Percentiles rank a stretch among this genome's conserved stretches.
These are phyloP conservation scores for Monsonia emarginata DNA, from an alignment of 441 rosid species.

Conservation along the genomic window DNA sequence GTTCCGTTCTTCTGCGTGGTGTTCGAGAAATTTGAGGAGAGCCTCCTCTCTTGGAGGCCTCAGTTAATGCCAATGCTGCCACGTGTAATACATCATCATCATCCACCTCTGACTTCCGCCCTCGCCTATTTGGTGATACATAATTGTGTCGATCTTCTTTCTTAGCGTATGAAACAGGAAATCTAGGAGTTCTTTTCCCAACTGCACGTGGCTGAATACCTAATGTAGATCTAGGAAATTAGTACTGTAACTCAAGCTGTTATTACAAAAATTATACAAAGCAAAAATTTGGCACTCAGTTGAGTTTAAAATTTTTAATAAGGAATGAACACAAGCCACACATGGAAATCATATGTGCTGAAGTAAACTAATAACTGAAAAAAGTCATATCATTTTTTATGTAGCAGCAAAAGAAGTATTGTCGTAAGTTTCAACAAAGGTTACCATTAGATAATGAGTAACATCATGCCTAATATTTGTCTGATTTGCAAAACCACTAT, in stretches of 20 bases:
- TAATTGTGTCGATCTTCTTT: constrained; percentile 39
- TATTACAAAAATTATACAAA: neutral
- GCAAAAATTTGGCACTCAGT: neutral
- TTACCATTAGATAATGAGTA: neutral
- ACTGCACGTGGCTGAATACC: constrained; percentile 61
- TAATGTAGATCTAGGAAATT: constrained; percentile 27
- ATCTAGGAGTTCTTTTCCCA: constrained; percentile 86
- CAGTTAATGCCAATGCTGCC: constrained; percentile 57
- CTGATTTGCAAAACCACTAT: neutral
- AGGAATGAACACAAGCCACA: neutral
- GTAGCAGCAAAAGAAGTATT: neutral
- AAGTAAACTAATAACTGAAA: neutral
- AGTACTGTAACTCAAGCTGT: neutral
- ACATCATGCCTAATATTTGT: neutral
- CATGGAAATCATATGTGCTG: neutral
- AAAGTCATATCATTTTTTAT: neutral
- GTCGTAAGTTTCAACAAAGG: neutral
- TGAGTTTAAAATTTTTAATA: neutral
- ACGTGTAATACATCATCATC: constrained; percentile 53
- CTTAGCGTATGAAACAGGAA: constrained; percentile 47
- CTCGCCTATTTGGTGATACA: constrained; percentile 34
- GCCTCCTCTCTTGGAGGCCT: constrained; percentile 51
- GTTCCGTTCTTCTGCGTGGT: constrained; percentile 29
- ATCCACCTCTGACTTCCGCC: constrained; percentile 38
- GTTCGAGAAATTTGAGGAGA: constrained; percentile 46